Conservation (phyloP, 1,284 basidiomycete species). For the Earliella scabrosa region DNA sequence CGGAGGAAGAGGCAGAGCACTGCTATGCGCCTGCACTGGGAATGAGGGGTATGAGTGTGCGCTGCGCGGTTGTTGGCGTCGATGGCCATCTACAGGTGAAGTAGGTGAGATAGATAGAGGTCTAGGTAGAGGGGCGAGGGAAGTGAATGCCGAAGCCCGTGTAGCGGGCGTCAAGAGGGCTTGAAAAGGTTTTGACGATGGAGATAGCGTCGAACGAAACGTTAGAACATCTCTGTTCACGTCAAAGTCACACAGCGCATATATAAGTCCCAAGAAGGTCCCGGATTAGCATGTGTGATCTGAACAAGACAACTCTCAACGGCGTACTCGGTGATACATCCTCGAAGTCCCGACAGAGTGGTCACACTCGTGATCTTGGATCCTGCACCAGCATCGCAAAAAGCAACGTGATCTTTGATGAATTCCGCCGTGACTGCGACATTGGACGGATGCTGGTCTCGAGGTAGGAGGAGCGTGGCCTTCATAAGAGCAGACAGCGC, state of each 20-base stretch:
- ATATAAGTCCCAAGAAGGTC: neutral
- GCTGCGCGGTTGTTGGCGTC: constrained; percentile 13
- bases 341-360: constrained; percentile 83
- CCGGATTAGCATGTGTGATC: constrained; percentile 1
- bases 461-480: constrained; percentile 81
- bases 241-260: constrained; percentile 17
- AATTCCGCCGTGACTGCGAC: constrained; percentile 73
- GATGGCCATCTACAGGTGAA: constrained; percentile 22
- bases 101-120: constrained; percentile 32
- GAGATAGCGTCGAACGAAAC: constrained; percentile 68
- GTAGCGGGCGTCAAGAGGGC: constrained; percentile 59
- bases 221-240: constrained; percentile 58
- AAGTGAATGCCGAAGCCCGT: constrained; percentile 52
- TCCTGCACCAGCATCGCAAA: constrained; percentile 57
- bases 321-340: constrained; percentile 62
- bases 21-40: constrained; percentile 50
- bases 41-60: constrained; percentile 54
- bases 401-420: constrained; percentile 77
- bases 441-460: constrained; percentile 52
- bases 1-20: constrained; percentile 71
- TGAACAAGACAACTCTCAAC: constrained; percentile 18
- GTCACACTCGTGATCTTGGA: constrained; percentile 53
- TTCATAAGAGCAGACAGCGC: constrained; percentile 36
- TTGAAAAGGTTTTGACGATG: constrained; percentile 62
- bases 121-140: constrained; percentile 53